A percentile compares a stretch with the other conserved stretches of the same genome.
These are phyloP conservation scores for Starmerella bombi DNA, from an alignment of 805 yeast species.

Conservation along the genomic window DNA sequence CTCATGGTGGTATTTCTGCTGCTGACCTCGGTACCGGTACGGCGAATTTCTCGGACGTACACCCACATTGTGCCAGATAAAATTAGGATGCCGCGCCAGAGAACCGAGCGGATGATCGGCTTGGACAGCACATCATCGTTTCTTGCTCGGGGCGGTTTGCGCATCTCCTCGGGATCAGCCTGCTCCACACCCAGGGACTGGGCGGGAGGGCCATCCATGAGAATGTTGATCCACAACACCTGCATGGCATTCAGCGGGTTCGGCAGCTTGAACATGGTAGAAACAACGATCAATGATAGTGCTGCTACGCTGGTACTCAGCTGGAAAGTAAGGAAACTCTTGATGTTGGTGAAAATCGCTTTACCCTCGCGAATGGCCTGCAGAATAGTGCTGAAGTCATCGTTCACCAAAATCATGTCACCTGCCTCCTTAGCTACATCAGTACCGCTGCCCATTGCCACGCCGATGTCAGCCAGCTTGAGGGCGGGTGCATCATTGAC, in stretches of 20 bases:
- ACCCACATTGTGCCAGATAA: constrained; percentile 77
- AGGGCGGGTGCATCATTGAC: constrained; percentile 98
- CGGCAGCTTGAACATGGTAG: constrained; percentile 77
- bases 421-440: constrained; percentile 98
- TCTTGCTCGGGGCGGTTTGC: constrained; percentile 87
- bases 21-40: constrained; percentile 56
- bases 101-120: constrained; percentile 53
- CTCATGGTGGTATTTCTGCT: constrained; percentile 98
- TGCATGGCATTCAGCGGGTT: constrained; percentile 97
- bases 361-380: constrained; percentile 95
- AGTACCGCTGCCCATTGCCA: constrained; percentile 81
- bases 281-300: constrained; percentile 68
- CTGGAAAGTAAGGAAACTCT: constrained; percentile 88
- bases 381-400: constrained; percentile 87
- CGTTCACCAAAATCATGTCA: constrained; percentile 94
- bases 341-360: constrained; percentile 91
- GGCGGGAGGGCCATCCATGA: constrained; percentile 99
- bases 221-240: constrained; percentile 89
- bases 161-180: constrained; percentile 91
- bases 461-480: constrained; percentile 90
- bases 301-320: constrained; percentile 94
- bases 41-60: constrained; percentile 64
- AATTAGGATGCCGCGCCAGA: constrained; percentile 65
- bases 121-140: constrained; percentile 69
- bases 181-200: constrained; percentile 96